phyloP scores from a whole-genome alignment of 2,329 filamentous ascomycete genomes.

The Byssoonygena ceratinophila region DNA sequence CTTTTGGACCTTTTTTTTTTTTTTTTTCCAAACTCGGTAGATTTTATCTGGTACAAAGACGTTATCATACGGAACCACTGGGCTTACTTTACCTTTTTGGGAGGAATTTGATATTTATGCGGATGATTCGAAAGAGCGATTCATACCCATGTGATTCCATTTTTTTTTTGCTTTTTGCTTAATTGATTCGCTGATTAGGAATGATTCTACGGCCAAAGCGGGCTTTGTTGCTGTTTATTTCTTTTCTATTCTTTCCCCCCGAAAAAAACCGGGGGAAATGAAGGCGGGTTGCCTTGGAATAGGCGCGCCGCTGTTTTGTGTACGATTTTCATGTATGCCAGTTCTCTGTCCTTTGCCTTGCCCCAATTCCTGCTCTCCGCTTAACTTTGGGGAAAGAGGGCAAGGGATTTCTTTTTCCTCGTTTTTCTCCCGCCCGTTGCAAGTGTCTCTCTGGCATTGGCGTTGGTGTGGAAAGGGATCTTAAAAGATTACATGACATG shows the following conservation, averaged over 20 bases:
- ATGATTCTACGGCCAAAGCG: constrained; percentile 31
- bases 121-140: neutral
- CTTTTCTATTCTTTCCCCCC: neutral
- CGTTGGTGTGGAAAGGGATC: neutral
- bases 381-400: too few species aligned
- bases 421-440: neutral
- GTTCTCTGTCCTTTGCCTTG: too few species aligned
- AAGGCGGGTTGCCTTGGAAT: neutral
- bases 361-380: too few species aligned
- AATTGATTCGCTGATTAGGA: neutral
- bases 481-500: constrained; percentile 7
- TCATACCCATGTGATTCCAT: neutral
- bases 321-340: neutral
- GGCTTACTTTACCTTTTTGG: neutral
- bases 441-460: neutral
- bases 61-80: neutral
- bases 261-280: too few species aligned
- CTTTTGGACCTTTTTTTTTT: neutral
- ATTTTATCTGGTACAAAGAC: neutral
- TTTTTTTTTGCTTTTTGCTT: too few species aligned
- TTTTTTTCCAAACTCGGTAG: neutral
- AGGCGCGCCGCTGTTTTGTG: neutral
- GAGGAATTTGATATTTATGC: neutral
- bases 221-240: constrained; percentile 31
- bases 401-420: too few species aligned